Evolutionary conservation across 2,329 filamentous ascomycete genomes (phyloP), one percentile per base, ranked within the genome.

Genomic region (Sordariomycetes sp.): DNA sequence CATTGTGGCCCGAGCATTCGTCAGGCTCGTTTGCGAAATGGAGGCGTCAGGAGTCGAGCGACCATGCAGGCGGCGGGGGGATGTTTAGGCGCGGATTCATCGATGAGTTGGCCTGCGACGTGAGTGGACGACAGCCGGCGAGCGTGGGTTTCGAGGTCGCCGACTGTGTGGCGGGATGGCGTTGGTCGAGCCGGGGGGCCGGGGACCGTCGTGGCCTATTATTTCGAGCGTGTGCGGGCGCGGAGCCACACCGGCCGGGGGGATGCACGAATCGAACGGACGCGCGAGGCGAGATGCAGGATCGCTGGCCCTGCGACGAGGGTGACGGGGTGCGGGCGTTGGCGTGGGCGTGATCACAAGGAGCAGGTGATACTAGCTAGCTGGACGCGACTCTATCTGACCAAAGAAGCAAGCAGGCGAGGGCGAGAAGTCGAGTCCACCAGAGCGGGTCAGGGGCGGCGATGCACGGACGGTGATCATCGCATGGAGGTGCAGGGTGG

Each of bases 1-100:
- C 76, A 78, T 79, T 69, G 70, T 74, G 67, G 68, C 68, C 67
- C 69, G 68, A 68, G 69, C 72, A 73, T 73, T 67, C 65, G 71
- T 73, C 70, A 70, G 69, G 70, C 69, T 67, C 64, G 65, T 68
- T 65, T 67, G 68, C 67, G 65, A 66, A 68, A 70, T 66, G 68
- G 70, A 70, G 69, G 68, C 68, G 70, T 70, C 66, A 67, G 67
- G 66, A 68, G 65, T 60, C 66, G 67, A 67, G 69, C 62, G 70
- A 68, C 69, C 71, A 74, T 72, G 72, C 70, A 73, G 66, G 67
- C 62, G 61, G 51, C 59, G 58, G 61, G 61, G 62, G 64, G 59
- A 60, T 65, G 67, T 69, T 66, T 64, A 65, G 68, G 68, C 63
- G 64, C 65, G 67, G 66, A 66, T 68, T 70, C 72, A 74, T 75